A percentile compares a stretch with the other conserved stretches of the same genome.
phyloP scores from a whole-genome alignment of 495 filamentous ascomycete genomes.

The Symbiotaphrina buchneri region DNA sequence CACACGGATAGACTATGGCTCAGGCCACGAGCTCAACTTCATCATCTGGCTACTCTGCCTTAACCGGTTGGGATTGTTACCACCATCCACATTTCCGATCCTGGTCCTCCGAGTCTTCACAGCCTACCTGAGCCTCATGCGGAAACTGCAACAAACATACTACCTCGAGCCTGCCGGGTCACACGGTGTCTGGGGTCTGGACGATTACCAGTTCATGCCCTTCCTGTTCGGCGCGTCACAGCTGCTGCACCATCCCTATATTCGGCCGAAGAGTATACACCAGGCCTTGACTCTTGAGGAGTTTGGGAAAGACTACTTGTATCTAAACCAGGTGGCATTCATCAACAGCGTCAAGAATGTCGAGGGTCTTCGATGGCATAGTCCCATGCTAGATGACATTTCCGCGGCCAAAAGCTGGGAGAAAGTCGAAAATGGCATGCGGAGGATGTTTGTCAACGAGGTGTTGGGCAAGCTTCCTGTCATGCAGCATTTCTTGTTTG shows the following conservation, averaged over 20 bases:
- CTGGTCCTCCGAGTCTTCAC: slow-evolving; percentile 60
- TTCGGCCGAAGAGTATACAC: slow-evolving; percentile 76
- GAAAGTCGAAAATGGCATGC: slow-evolving; percentile 89
- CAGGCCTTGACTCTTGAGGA: slow-evolving; percentile 71
- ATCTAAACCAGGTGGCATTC: slow-evolving; percentile 78
- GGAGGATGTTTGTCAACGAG: slow-evolving; percentile 86
- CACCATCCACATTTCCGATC: slow-evolving; percentile 36
- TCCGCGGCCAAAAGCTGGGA: slow-evolving; percentile 74
- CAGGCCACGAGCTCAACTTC: slow-evolving; percentile 92
- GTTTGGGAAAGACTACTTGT: slow-evolving; percentile 59
- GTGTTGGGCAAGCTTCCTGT: slow-evolving; percentile 87
- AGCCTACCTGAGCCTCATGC: slow-evolving; percentile 62
- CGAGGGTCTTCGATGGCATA: slow-evolving; percentile 87
- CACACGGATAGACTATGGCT: slow-evolving; percentile 87
- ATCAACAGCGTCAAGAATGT: slow-evolving; percentile 95
- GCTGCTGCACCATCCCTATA: slow-evolving; percentile 63
- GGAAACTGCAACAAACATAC: slow-evolving; percentile 65
- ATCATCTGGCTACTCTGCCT: slow-evolving; percentile 84
- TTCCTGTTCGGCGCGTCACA: slow-evolving; percentile 89
- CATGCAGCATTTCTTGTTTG: slow-evolving; percentile 96
- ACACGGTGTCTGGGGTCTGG: slow-evolving; percentile 91
- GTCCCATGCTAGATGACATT: slow-evolving; percentile 96
- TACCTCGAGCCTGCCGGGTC: slow-evolving; percentile 90
- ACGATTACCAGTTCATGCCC: slow-evolving; percentile 94
- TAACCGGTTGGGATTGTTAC: slow-evolving; percentile 50